phyloP scores from a whole-genome alignment of 2,329 filamentous ascomycete genomes.

The Sporothrix protearum region DNA sequence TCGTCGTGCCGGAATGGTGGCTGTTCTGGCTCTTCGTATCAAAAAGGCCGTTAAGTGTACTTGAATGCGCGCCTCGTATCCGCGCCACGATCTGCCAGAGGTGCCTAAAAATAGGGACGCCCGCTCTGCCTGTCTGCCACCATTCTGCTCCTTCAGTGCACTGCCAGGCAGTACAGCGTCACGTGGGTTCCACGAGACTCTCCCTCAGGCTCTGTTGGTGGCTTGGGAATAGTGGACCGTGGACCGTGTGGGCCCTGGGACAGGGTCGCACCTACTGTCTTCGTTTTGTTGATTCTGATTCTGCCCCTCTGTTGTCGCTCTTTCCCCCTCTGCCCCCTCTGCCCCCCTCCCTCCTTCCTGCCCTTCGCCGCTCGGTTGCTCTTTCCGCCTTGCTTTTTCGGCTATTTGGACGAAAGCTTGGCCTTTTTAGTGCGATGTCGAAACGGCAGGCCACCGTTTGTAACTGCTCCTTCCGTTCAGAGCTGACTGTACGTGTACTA shows the following conservation, averaged over 20 bases:
- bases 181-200: constrained; percentile 7
- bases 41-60: not conserved
- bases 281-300: not conserved
- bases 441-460: not conserved
- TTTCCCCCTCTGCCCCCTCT: not conserved
- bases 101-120: not conserved
- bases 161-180: not conserved
- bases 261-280: constrained; percentile 1
- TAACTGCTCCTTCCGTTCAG: not conserved
- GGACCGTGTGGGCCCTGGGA: not conserved
- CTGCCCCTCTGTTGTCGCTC: not conserved
- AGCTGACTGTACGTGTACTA: not conserved
- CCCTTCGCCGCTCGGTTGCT: not conserved
- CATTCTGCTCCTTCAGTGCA: not conserved
- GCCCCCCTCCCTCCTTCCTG: not conserved
- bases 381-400: not conserved
- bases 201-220: not conserved
- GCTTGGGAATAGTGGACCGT: no score
- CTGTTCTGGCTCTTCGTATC: not conserved
- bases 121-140: not conserved
- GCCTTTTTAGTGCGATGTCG: constrained; percentile 4
- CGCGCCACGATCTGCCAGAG: not conserved
- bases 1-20: not conserved
- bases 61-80: not conserved
- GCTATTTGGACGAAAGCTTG: constrained; percentile 5